Percentiles rank a stretch among this genome's conserved stretches.
phyloP scores from a whole-genome alignment of 305 asterid genomes.

The Withania somnifera region DNA sequence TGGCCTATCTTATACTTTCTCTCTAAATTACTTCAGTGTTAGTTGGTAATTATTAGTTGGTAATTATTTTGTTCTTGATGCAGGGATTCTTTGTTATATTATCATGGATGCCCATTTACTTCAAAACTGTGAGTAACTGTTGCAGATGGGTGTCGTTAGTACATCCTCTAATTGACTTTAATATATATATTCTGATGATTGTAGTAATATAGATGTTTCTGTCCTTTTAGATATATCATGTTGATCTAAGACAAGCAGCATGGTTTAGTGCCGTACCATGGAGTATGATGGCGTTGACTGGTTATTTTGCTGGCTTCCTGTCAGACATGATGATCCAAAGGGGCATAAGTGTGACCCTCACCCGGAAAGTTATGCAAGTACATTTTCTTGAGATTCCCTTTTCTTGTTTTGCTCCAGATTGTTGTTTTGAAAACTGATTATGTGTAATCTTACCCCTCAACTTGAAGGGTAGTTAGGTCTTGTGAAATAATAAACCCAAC shows the following conservation, averaged over 20 bases:
- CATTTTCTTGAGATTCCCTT: constrained; percentile 1
- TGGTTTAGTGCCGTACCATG: constrained; percentile 99
- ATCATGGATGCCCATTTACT: constrained; percentile 98
- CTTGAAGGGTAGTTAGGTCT: neutral
- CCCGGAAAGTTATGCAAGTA: constrained; percentile 97
- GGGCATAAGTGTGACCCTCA: constrained; percentile 67
- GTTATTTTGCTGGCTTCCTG: constrained; percentile 75
- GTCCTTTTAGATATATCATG: constrained; percentile 60
- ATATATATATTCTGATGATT: neutral
- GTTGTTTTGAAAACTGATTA: neutral
- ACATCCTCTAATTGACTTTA: neutral
- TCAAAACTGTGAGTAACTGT: constrained; percentile 51
- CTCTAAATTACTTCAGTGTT: neutral
- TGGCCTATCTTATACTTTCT: neutral
- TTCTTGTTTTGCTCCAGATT: neutral
- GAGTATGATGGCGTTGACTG: constrained; percentile 88
- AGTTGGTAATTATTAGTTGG: neutral
- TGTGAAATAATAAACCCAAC: neutral
- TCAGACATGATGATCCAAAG: constrained; percentile 79
- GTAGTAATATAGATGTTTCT: neutral
- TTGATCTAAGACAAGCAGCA: constrained; percentile 93
- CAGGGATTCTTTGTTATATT: constrained; percentile 94
- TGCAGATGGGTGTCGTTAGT: neutral
- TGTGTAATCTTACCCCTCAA: neutral
- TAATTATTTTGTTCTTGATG: constrained; percentile 14